These are phyloP conservation scores for Amoebophrya sp. DNA, from an alignment of 169 alveolate species.

Conservation along the genomic window DNA sequence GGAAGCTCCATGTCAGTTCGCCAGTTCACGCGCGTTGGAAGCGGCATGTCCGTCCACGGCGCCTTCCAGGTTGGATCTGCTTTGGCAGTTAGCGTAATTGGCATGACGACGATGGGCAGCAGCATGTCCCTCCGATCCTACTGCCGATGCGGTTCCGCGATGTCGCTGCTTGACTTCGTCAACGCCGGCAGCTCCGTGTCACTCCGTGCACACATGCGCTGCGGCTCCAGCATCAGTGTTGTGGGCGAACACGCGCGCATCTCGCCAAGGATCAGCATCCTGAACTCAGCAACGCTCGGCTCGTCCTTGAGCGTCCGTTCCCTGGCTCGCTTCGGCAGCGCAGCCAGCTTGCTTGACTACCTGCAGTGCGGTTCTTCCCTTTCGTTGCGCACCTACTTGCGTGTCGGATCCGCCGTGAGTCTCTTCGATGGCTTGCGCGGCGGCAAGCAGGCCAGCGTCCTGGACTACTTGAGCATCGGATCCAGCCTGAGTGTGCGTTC, in stretches of 20 bases:
- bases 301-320: not conserved
- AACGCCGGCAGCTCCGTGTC: constrained; percentile 25
- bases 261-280: not conserved
- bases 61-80: not conserved
- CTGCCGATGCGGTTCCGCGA: not conserved
- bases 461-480: not conserved
- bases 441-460: not conserved
- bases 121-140: not conserved
- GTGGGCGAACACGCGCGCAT: not conserved
- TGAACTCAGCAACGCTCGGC: not conserved
- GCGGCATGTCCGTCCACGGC: constrained; percentile 26
- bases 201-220: not conserved
- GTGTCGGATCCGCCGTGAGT: constrained; percentile 16
- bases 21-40: not conserved
- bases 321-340: constrained; percentile 24
- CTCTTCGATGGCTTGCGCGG: not conserved
- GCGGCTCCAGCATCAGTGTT: not conserved
- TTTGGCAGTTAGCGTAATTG: not conserved
- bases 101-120: not conserved
- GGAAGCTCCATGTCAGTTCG: constrained; percentile 13
- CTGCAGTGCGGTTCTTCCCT: not conserved
- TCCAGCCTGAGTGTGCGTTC: not conserved
- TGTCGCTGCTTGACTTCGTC: not conserved
- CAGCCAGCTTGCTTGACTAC: not conserved
- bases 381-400: not conserved